Evolutionary conservation across 139 green algal genomes (phyloP).

Genomic region (Klebsormidium nitens): DNA sequence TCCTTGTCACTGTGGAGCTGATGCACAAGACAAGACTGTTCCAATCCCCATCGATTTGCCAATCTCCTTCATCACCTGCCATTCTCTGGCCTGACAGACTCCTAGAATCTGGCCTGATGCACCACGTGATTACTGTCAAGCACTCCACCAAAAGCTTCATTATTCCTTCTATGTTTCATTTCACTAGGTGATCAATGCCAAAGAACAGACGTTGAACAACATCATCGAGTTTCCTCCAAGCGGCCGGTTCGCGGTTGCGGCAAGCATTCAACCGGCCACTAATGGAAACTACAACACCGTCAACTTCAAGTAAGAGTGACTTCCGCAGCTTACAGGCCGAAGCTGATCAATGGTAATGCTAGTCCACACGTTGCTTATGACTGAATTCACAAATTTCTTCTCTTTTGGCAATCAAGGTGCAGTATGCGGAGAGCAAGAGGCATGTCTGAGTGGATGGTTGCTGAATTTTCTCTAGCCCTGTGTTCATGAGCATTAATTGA

Average conservation of each 20-base stretch:
- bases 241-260: conserved; percentile 73
- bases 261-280: conserved; percentile 43
- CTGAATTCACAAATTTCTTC: neutral
- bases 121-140: neutral
- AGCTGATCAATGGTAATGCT: neutral
- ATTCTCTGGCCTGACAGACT: neutral
- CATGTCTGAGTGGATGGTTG: neutral
- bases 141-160: neutral
- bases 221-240: conserved; percentile 82
- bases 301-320: conserved; percentile 29
- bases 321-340: neutral
- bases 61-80: neutral
- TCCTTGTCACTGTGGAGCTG: neutral
- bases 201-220: conserved; percentile 61
- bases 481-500: neutral
- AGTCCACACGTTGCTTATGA: neutral
- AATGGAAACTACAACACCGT: conserved; percentile 20
- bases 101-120: neutral
- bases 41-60: neutral
- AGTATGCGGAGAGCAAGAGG: neutral
- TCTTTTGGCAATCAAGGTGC: neutral
- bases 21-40: neutral
- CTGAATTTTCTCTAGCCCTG: neutral
- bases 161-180: neutral
- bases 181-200: conserved; percentile 71